These are phyloP conservation scores for Nothomitra cinnamomea DNA, from an alignment of 2,329 filamentous ascomycete genomes.

Conservation along the genomic window DNA sequence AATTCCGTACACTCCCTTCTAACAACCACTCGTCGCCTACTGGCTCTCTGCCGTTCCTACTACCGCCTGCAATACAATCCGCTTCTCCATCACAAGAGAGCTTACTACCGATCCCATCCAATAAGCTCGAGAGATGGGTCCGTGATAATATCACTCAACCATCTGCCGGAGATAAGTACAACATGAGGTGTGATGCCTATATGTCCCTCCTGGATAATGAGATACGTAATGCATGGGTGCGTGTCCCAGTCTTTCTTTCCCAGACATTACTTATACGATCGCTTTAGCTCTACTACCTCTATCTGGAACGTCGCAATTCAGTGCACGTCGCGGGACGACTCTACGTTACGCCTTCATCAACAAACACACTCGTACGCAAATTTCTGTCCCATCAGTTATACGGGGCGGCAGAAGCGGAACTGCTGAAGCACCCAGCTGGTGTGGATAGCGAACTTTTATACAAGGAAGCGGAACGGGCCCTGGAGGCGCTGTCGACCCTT, in stretches of 20 bases:
- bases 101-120: slow-evolving; percentile 37
- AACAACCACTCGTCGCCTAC: slow-evolving; percentile 89
- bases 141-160: slow-evolving; percentile 27
- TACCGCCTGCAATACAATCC: slow-evolving; percentile 21
- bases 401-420: slow-evolving; percentile 54
- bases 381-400: slow-evolving; percentile 50
- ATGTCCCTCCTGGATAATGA: slow-evolving; percentile 56
- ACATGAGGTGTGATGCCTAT: slow-evolving; percentile 54
- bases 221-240: slow-evolving; percentile 74
- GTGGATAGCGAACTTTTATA: slow-evolving; percentile 41
- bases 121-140: slow-evolving; percentile 53
- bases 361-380: slow-evolving; percentile 43
- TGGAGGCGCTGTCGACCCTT: slow-evolving; percentile 41
- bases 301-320: slow-evolving; percentile 54
- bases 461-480: slow-evolving; percentile 42
- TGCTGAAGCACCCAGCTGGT: slow-evolving; percentile 41
- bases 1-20: slow-evolving; percentile 50
- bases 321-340: slow-evolving; percentile 46
- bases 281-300: slow-evolving; percentile 56
- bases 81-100: slow-evolving; percentile 22
- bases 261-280: slow-evolving; percentile 11
- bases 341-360: slow-evolving; percentile 49
- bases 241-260: slow-evolving; percentile 9
- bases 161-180: slow-evolving; percentile 31
- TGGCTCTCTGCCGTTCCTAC: slow-evolving; percentile 74